A percentile compares a stretch with the other conserved stretches of the same genome.
Evolutionary conservation across 2,329 filamentous ascomycete species (phyloP).

Genomic region (Pezicula neosporulosa): DNA sequence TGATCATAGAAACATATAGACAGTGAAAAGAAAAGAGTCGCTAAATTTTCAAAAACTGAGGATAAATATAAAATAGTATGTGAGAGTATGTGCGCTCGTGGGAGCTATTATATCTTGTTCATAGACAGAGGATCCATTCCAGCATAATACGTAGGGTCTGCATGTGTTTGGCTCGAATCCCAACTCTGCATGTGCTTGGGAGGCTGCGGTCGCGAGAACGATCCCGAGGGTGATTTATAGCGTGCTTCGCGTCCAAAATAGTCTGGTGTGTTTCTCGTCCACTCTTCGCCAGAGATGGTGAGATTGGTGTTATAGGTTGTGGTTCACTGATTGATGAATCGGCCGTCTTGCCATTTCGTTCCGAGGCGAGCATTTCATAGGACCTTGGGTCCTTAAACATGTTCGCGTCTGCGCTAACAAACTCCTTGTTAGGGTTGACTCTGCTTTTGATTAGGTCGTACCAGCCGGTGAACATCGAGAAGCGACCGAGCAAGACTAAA

Average conservation of each 20-base stretch:
- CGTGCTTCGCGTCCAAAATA: constrained; percentile 39
- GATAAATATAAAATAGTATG: constrained; percentile 4
- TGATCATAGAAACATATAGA: neutral
- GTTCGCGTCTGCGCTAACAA: constrained; percentile 77
- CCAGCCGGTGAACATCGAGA: constrained; percentile 87
- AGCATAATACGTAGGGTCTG: constrained; percentile 13
- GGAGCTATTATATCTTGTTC: constrained; percentile 24
- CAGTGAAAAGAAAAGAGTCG: neutral
- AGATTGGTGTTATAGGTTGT: constrained; percentile 18
- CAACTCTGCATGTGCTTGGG: constrained; percentile 22
- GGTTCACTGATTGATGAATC: constrained; percentile 17
- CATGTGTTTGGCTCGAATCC: constrained; percentile 21
- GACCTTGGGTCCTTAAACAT: constrained; percentile 61
- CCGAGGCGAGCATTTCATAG: constrained; percentile 72
- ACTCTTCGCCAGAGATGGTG: constrained; percentile 18
- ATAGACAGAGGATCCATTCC: constrained; percentile 24
- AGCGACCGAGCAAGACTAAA: constrained; percentile 75
- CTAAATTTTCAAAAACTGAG: neutral
- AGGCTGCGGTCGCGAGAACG: constrained; percentile 43
- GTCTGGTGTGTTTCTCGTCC: constrained; percentile 29
- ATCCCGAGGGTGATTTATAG: constrained; percentile 42
- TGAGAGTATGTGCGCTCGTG: neutral
- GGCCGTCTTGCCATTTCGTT: constrained; percentile 30
- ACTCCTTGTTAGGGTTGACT: constrained; percentile 65
- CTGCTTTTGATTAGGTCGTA: constrained; percentile 54